Base-by-base conservation (phyloP, 768 basidiomycete genomes). In the Panaeolus papilionaceus region DNA sequence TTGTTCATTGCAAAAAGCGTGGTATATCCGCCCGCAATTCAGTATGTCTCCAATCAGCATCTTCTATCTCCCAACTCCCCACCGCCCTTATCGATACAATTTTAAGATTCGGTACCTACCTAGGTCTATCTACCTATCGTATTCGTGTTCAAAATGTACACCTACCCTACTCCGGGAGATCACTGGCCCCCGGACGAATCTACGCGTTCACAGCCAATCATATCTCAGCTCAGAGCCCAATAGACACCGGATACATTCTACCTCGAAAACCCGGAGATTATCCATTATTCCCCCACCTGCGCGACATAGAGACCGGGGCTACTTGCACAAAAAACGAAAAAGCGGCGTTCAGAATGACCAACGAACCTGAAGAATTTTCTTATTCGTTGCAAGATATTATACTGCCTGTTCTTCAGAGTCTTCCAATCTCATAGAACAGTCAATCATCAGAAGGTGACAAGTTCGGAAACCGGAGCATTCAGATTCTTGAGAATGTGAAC, bases 11-110 rank as follows among this genome's bases (percentile, higher is more conserved):
- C 47, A 58, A 28, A 51, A 20, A 58, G 54, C 54, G 54, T 58
- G 28, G 54, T 58, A 58, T 37, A 58, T 58, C 54, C 54, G 14
- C 54, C 54, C 26, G 54, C 28, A 58, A 58, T 58, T 58, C 28
- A 58, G 28, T 58, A 58, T 23, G 16, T 49, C 47, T 49, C 20
- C 47, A 49, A 23, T 16, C 26, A 58, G 4, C 28, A n/a, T 4
- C 26, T 58, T 58, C 54, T 58, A 33, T 33, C 8, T 58, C 54
- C 28, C 54, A 58, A 58, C 26, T 33, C 12, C 16, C 9, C 11
- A 33, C 54, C 54, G 54, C 54, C 54, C 54, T 33, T 58, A 33
- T 33, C 26, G 33, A 58, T 28, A 58, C 54, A 58, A 16, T n/a
- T 58, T 58, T 58, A 58, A 58, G 54, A 58, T 58, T 58, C 54